phyloP scores from a whole-genome alignment of 352 stramenopile species.

The Phytopythium chamaehyphon region DNA sequence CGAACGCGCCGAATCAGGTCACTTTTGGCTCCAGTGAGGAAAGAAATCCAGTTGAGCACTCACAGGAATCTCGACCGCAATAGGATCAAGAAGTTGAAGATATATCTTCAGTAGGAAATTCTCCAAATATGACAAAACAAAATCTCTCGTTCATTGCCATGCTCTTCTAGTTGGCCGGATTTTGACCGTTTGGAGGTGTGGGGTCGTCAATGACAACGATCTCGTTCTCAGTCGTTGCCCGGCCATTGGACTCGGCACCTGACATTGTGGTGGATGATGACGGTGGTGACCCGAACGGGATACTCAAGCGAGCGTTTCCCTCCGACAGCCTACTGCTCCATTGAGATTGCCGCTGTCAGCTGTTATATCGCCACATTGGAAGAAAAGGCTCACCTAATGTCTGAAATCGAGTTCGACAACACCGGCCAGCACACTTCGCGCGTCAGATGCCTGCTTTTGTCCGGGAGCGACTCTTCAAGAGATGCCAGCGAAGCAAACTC shows the following conservation, averaged over 20 bases:
- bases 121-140: no score
- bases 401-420: constrained; percentile 10
- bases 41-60: background rate
- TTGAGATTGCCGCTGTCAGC: background rate
- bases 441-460: background rate
- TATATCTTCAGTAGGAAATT: no score
- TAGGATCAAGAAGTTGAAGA: no score
- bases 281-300: constrained; percentile 12
- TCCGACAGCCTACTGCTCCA: constrained; percentile 9
- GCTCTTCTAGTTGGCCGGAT: background rate
- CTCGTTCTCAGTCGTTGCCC: constrained; percentile 4
- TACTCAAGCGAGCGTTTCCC: constrained; percentile 17
- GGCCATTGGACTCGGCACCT: background rate
- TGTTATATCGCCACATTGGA: background rate
- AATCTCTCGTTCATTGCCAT: no score
- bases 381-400: constrained; percentile 9
- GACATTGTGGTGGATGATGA: constrained; percentile 10
- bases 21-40: background rate
- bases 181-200: background rate
- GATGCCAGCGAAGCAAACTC: background rate
- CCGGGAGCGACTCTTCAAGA: background rate
- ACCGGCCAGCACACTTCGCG: constrained; percentile 21
- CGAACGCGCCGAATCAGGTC: background rate
- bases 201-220: background rate
- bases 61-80: background rate